Evolutionary conservation across 1,139 yeast species (phyloP).

Genomic region (Yamadazyma oceani): DNA sequence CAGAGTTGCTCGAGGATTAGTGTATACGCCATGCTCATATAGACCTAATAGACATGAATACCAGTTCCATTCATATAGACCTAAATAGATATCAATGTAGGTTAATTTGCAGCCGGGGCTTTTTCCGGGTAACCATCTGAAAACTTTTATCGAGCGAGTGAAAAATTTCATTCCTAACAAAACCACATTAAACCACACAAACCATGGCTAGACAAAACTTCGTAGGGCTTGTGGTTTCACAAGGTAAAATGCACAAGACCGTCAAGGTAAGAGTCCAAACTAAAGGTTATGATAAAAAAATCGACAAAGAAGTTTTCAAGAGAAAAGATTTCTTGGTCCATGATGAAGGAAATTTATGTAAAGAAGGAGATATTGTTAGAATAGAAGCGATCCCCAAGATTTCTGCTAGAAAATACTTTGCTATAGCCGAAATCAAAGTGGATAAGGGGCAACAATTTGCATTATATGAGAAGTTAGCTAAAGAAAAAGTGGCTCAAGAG

Average conservation of each 20-base stretch:
- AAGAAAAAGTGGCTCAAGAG: constrained; percentile 59
- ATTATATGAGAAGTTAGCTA: constrained; percentile 72
- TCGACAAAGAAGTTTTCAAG: constrained; percentile 74
- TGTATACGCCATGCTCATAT: no score
- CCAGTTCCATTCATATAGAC: no score
- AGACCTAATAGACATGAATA: no score
- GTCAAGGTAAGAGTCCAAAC: constrained; percentile 88
- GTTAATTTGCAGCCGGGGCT: no score
- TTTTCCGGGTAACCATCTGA: neutral
- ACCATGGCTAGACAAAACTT: constrained; percentile 86
- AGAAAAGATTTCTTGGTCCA: constrained; percentile 89
- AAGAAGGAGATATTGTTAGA: constrained; percentile 94
- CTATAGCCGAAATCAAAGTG: constrained; percentile 90
- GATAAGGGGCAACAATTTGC: constrained; percentile 93
- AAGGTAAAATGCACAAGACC: constrained; percentile 94
- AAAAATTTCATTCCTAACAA: constrained; percentile 1
- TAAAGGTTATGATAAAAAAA: constrained; percentile 62
- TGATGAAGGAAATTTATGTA: constrained; percentile 87
- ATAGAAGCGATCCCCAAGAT: constrained; percentile 88
- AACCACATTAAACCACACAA: neutral
- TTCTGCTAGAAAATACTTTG: constrained; percentile 79
- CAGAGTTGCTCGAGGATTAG: neutral
- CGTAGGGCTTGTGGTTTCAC: constrained; percentile 89
- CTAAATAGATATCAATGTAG: no score
- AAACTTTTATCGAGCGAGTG: constrained; percentile 2